A percentile compares a stretch with the other conserved stretches of the same genome.
phyloP scores from a whole-genome alignment of 108 stramenopile species.

The Hondaea fermentalgiana region DNA sequence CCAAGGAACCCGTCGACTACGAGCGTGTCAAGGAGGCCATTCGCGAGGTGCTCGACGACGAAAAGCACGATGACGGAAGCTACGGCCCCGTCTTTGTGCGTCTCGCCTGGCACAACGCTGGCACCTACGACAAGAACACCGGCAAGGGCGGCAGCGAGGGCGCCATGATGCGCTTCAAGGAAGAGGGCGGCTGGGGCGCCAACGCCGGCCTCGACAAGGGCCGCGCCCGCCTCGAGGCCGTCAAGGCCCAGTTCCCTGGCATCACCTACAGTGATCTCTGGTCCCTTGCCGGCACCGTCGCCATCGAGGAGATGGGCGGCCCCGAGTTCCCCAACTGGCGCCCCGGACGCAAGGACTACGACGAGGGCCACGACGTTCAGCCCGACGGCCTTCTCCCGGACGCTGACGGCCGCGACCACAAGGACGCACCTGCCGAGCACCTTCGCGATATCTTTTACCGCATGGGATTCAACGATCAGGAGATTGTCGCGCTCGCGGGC shows the following conservation, averaged over 20 bases:
- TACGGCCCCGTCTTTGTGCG: conserved; percentile 73
- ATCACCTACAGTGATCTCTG: conserved; percentile 47
- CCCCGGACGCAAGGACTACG: conserved; percentile 66
- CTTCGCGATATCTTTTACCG: conserved; percentile 84
- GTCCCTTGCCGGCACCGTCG: conserved; percentile 50
- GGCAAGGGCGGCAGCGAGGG: conserved; percentile 77
- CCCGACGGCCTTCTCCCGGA: conserved; percentile 56
- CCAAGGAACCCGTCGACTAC: not conserved
- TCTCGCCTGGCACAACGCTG: conserved; percentile 92
- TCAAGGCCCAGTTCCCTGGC: conserved; percentile 53
- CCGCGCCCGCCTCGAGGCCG: conserved; percentile 32
- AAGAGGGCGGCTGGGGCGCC: conserved; percentile 53
- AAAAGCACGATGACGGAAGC: conserved; percentile 50
- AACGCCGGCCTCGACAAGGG: conserved; percentile 25
- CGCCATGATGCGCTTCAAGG: conserved; percentile 81
- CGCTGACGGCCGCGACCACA: conserved; percentile 52
- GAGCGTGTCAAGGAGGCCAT: conserved; percentile 37
- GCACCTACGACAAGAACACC: conserved; percentile 61
- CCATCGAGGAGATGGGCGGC: conserved; percentile 53
- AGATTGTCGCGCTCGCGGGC: conserved; percentile 81
- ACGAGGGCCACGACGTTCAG: conserved; percentile 38
- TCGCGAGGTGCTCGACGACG: conserved; percentile 32
- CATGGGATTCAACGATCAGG: conserved; percentile 83
- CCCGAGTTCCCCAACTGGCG: conserved; percentile 58
- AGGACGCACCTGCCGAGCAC: conserved; percentile 62